Conservation (phyloP, 73 alveolate genomes). For the Tetrahymena elliotti region DNA sequence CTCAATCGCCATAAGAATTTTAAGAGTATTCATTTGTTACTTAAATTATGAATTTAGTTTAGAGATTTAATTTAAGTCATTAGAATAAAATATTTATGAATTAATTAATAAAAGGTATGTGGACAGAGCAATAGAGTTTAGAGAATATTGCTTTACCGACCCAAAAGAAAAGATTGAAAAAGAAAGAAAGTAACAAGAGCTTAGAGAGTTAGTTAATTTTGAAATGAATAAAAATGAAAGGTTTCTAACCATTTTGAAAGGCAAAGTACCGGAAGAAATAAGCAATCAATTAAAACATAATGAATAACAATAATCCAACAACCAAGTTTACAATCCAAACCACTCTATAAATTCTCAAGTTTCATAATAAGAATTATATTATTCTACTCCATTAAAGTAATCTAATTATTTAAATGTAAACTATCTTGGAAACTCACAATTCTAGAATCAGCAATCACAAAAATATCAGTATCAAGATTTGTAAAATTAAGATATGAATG, state of each 20-base stretch:
- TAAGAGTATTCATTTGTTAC: background rate
- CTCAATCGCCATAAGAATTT: background rate
- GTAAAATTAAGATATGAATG: background rate
- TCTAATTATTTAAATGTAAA: background rate
- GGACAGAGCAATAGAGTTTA: background rate
- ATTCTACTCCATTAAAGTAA: background rate
- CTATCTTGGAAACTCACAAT: background rate
- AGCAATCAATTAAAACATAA: background rate
- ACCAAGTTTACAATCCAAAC: background rate
- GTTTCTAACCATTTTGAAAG: background rate
- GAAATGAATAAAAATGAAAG: background rate
- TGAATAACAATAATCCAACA: too few relatives aligned
- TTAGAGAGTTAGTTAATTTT: background rate
- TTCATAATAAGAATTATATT: background rate
- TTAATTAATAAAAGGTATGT: background rate
- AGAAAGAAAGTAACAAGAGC: background rate
- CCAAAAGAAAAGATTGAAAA: background rate
- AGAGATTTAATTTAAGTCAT: too few relatives aligned
- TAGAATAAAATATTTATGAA: too few relatives aligned
- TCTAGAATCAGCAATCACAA: background rate
- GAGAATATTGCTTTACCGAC: background rate
- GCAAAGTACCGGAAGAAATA: background rate
- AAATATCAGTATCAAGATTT: background rate
- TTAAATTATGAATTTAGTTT: too few relatives aligned
- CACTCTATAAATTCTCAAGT: background rate